phyloP scores from a whole-genome alignment of 177 flowering plant species.

The Vitis hybrid region DNA sequence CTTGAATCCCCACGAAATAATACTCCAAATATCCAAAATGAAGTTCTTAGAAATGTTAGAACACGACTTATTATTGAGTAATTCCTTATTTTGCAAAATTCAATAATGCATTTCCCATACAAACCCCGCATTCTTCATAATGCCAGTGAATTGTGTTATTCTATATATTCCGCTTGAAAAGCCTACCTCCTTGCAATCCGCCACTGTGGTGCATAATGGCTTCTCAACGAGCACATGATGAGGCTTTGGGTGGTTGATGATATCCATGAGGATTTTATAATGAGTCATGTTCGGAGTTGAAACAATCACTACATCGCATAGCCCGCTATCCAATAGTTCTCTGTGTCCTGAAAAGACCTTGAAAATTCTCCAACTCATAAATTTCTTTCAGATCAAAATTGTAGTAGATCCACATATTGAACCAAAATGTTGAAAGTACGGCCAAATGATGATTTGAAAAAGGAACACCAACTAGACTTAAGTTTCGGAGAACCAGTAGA shows the following conservation, averaged over 20 bases:
- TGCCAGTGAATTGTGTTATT: no score
- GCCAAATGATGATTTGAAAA: not conserved
- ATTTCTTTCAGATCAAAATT: not conserved
- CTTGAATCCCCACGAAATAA: not conserved
- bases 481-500: not conserved
- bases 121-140: no score
- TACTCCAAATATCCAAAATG: not conserved
- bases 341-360: constrained; percentile 79
- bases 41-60: not conserved
- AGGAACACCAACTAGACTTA: not conserved
- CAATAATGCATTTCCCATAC: no score
- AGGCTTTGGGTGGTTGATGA: constrained; percentile 72
- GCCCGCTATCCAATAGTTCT: constrained; percentile 74
- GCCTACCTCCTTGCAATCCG: constrained; percentile 75
- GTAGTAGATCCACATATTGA: not conserved
- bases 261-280: constrained; percentile 82
- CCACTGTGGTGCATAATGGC: constrained; percentile 91
- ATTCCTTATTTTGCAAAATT: no score
- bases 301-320: constrained; percentile 84
- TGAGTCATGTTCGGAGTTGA: constrained; percentile 97
- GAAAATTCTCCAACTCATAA: not conserved
- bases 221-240: constrained; percentile 95
- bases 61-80: not conserved
- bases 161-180: no score
- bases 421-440: not conserved